Percentiles rank a stretch among this genome's conserved stretches.
Conservation (phyloP, 148 eudicot genomes). For the Euryodendron excelsum region DNA sequence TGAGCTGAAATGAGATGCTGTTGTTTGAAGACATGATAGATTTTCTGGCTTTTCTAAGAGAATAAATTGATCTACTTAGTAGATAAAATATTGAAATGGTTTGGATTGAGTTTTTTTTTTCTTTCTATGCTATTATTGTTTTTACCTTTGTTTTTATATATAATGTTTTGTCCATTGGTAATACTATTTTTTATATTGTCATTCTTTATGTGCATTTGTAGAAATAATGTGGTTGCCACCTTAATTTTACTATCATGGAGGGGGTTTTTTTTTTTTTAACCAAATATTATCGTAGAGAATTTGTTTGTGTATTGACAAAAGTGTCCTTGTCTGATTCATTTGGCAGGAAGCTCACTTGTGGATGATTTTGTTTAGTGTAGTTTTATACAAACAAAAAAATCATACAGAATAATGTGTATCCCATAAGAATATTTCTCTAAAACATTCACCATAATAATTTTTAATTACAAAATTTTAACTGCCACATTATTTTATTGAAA, state of each 20-base stretch:
- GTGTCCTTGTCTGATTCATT: not conserved
- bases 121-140: not conserved
- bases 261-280: not conserved
- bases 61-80: no score
- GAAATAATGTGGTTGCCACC: not conserved
- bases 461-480: no score
- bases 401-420: no score
- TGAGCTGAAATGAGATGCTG: not conserved
- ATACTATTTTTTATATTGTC: not conserved
- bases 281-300: not conserved
- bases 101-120: no score
- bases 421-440: no score
- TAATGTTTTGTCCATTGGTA: not conserved
- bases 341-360: no score
- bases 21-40: not conserved
- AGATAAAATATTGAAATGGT: no score
- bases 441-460: no score
- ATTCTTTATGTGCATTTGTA: not conserved
- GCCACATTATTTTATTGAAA: no score
- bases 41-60: not conserved
- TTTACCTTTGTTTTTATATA: no score
- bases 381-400: no score
- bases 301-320: not conserved
- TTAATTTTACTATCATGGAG: not conserved
- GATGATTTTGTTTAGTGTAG: no score